A percentile compares a stretch with the other conserved stretches of the same genome.
phyloP scores from a whole-genome alignment of 2,329 filamentous ascomycete species.

The Bipolaris sorokiniana region DNA sequence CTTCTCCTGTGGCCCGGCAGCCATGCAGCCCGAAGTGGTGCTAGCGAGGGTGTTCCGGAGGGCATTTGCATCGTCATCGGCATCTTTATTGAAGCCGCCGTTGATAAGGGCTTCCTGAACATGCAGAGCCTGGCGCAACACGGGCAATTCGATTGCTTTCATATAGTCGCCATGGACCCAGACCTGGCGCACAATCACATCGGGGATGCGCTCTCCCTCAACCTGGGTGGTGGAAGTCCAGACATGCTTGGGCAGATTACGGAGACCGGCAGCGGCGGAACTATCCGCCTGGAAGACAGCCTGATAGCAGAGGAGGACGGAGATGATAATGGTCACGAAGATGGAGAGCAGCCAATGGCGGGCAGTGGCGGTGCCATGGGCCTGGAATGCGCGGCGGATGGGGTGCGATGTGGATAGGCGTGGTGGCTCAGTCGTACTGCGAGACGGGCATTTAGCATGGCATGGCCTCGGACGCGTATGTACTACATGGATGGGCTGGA shows the following conservation, averaged over 20 bases:
- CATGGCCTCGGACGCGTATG: slow-evolving; percentile 1
- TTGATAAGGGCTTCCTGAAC: slow-evolving; percentile 75
- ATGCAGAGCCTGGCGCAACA: slow-evolving; percentile 70
- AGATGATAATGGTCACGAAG: slow-evolving; percentile 73
- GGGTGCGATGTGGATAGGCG: slow-evolving; percentile 68
- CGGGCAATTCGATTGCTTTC: slow-evolving; percentile 70
- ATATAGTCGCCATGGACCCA: slow-evolving; percentile 85
- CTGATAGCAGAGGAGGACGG: slow-evolving; percentile 73
- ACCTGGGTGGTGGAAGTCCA: slow-evolving; percentile 77
- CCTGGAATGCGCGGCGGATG: slow-evolving; percentile 67
- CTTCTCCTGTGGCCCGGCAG: slow-evolving; percentile 61
- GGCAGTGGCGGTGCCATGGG: slow-evolving; percentile 73
- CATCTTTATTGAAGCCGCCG: slow-evolving; percentile 30
- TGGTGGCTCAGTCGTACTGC: slow-evolving; percentile 76
- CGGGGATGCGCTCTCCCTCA: slow-evolving; percentile 59
- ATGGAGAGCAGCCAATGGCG: slow-evolving; percentile 77
- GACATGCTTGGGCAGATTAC: slow-evolving; percentile 76
- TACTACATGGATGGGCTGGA: background rate
- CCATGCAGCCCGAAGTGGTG: slow-evolving; percentile 31
- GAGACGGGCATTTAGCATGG: slow-evolving; percentile 21
- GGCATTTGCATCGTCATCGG: slow-evolving; percentile 2
- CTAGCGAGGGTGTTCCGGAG: slow-evolving; percentile 10
- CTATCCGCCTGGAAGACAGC: slow-evolving; percentile 77
- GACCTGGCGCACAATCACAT: slow-evolving; percentile 81
- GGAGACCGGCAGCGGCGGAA: slow-evolving; percentile 72